These are phyloP conservation scores for Plenodomus biglobosus DNA, from an alignment of 2,329 filamentous ascomycete genomes.

Conservation along the genomic window DNA sequence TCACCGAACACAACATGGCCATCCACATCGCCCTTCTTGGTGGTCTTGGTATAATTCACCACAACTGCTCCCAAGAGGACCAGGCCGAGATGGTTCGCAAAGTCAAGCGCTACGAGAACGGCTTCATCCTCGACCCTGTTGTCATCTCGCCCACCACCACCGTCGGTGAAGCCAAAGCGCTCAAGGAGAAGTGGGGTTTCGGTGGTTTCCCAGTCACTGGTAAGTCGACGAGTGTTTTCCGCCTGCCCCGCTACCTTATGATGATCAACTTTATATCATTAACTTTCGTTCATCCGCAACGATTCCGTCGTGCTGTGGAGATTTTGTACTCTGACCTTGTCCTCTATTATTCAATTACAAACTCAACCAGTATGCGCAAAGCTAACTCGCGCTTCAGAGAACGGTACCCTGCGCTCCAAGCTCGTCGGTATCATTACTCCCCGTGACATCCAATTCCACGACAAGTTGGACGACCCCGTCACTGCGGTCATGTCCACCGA, in stretches of 20 bases:
- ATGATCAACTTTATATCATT: slow-evolving; percentile 73
- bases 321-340: slow-evolving; percentile 52
- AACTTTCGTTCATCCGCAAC: slow-evolving; percentile 99
- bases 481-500: slow-evolving; percentile 94
- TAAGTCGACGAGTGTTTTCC: slow-evolving; percentile 55
- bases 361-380: background rate
- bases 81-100: slow-evolving; percentile 99
- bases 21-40: slow-evolving; percentile 93
- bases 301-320: slow-evolving; percentile 86
- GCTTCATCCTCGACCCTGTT: slow-evolving; percentile 94
- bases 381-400: slow-evolving; percentile 60
- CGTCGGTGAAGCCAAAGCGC: slow-evolving; percentile 82
- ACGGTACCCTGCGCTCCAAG: slow-evolving; percentile 90
- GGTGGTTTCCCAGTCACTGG: slow-evolving; percentile 98
- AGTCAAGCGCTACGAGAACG: slow-evolving; percentile 99
- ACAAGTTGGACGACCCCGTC: slow-evolving; percentile 69
- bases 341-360: background rate
- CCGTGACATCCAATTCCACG: slow-evolving; percentile 96
- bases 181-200: slow-evolving; percentile 98
- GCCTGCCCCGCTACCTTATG: slow-evolving; percentile 53
- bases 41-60: slow-evolving; percentile 92
- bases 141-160: slow-evolving; percentile 87
- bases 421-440: slow-evolving; percentile 97
- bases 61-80: slow-evolving; percentile 97
- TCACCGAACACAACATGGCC: slow-evolving; percentile 99